Percentiles rank a stretch among this genome's conserved stretches.
These are phyloP conservation scores for Urostyla sp. DNA, from an alignment of 73 alveolate species.

Conservation along the genomic window DNA sequence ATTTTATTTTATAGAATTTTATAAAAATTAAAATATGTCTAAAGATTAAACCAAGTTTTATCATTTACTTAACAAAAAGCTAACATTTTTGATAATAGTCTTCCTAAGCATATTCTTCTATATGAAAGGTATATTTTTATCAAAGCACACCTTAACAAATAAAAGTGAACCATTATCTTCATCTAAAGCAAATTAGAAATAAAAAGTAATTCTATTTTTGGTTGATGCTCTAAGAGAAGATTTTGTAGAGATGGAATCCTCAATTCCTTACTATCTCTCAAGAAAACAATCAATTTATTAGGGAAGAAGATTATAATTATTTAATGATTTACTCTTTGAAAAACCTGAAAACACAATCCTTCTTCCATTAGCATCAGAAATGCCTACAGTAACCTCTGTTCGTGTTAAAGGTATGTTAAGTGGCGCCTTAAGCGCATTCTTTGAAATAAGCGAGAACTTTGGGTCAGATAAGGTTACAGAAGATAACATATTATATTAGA, in stretches of 20 bases:
- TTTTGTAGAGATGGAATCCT: conserved; percentile 43
- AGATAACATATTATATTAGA: conserved; percentile 64
- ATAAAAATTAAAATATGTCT: too few species aligned
- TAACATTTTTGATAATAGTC: too few species aligned
- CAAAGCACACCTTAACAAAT: conserved; percentile 1
- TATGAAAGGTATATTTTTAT: conserved; percentile 9
- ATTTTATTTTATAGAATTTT: too few species aligned
- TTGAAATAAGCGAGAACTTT: conserved; percentile 73
- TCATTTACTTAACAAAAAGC: too few species aligned
- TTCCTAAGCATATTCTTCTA: too few species aligned
- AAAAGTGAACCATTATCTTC: conserved; percentile 20
- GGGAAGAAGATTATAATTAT: conserved; percentile 16
- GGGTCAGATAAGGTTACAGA: conserved; percentile 19
- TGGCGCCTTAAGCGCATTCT: conserved; percentile 76
- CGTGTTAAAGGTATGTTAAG: conserved; percentile 72
- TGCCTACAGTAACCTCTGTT: conserved; percentile 80
- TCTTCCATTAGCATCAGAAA: conserved; percentile 56
- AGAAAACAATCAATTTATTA: conserved; percentile 8
- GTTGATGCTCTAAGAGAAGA: conserved; percentile 68
- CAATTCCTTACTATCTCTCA: not conserved
- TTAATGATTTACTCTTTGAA: conserved; percentile 44
- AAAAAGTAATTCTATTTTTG: conserved; percentile 30
- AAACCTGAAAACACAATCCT: conserved; percentile 55
- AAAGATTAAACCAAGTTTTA: too few species aligned
- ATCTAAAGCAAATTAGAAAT: not conserved